A percentile compares a stretch with the other conserved stretches of the same genome.
Conservation (phyloP, 495 filamentous ascomycete species). For the Penicillium odoratum region DNA sequence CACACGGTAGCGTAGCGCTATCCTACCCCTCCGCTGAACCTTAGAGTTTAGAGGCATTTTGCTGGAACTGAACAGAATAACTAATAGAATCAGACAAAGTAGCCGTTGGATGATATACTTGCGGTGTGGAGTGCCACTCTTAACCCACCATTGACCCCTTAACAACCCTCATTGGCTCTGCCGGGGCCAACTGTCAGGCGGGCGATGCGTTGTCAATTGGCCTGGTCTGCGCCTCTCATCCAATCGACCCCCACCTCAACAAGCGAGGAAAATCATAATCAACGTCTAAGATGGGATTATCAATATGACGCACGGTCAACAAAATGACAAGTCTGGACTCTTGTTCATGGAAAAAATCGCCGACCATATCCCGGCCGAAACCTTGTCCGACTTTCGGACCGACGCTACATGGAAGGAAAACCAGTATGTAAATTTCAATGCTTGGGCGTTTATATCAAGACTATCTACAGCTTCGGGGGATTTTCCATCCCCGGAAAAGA, state of each 20-base stretch:
- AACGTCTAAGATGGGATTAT: neutral
- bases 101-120: neutral
- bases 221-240: slow-evolving; percentile 8
- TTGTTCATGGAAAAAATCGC: slow-evolving; percentile 3
- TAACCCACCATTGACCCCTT: neutral
- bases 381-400: neutral
- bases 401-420: neutral
- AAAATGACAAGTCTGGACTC: neutral
- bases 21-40: neutral
- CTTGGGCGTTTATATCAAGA: neutral
- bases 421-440: neutral
- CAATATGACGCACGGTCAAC: neutral
- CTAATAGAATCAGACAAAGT: too few species aligned
- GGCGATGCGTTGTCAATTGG: slow-evolving; percentile 25
- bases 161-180: slow-evolving; percentile 17
- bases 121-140: neutral
- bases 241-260: slow-evolving; percentile 13
- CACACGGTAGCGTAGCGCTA: neutral
- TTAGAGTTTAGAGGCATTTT: too few species aligned
- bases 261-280: neutral
- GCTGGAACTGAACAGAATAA: too few species aligned
- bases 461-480: neutral
- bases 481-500: neutral
- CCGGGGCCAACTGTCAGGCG: slow-evolving; percentile 6
- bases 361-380: slow-evolving; percentile 16